Percentiles rank a stretch among this genome's conserved stretches.
These are phyloP conservation scores for Scutellaria galericulata DNA, from an alignment of 257 asterid genomes.

Conservation along the genomic window DNA sequence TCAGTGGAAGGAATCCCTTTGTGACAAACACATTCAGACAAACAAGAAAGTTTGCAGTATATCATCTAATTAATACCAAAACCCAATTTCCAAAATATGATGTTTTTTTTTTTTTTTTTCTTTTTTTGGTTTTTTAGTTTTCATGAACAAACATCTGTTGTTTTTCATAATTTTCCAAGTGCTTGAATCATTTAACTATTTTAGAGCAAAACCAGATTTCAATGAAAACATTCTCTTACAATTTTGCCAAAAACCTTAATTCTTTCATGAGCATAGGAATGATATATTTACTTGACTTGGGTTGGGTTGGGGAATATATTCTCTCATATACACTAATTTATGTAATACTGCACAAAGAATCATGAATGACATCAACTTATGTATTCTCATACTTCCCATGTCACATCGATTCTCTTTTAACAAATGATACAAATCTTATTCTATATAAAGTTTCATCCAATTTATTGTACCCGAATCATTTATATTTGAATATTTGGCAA, in stretches of 20 bases:
- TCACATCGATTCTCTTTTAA: background rate
- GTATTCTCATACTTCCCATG: no score
- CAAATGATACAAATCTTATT: background rate
- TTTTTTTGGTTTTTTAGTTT: background rate
- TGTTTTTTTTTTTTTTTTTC: background rate
- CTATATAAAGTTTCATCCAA: no score
- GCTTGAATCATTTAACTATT: slow-evolving; percentile 14
- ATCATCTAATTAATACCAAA: background rate
- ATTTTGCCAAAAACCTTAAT: background rate
- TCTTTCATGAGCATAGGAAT: slow-evolving; percentile 22
- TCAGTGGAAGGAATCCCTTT: background rate
- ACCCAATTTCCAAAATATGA: slow-evolving; percentile 4
- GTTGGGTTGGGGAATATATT: slow-evolving; percentile 14
- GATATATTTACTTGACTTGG: slow-evolving; percentile 6
- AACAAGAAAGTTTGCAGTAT: background rate
- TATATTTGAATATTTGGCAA: no score
- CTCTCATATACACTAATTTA: slow-evolving; percentile 4
- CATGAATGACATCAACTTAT: slow-evolving; percentile 13
- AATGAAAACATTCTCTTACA: slow-evolving; percentile 23
- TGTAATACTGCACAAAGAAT: slow-evolving; percentile 4
- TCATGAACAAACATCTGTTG: background rate
- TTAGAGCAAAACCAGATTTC: slow-evolving; percentile 23
- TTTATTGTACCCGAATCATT: no score
- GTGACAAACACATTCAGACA: slow-evolving; percentile 21
- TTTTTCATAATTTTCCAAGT: background rate